These are phyloP conservation scores for Candida ovalis DNA, from an alignment of 805 yeast species.

Conservation along the genomic window DNA sequence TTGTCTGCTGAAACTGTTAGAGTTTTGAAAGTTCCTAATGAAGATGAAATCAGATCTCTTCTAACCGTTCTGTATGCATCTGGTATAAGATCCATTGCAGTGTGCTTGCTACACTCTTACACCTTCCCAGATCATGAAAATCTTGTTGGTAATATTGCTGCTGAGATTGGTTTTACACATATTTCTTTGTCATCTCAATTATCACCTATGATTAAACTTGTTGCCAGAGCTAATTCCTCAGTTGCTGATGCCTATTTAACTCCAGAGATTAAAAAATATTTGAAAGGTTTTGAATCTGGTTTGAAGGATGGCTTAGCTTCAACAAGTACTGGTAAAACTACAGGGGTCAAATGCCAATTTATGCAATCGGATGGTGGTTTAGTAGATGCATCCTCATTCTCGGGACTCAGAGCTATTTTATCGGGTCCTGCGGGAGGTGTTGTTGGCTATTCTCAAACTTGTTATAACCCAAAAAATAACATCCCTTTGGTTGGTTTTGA, in stretches of 20 bases:
- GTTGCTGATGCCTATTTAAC: conserved; percentile 81
- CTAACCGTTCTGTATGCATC: conserved; percentile 44
- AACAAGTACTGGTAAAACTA: conserved; percentile 25
- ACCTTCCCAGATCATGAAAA: conserved; percentile 69
- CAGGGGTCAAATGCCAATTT: conserved; percentile 62
- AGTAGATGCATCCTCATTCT: conserved; percentile 75
- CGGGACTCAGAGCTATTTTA: conserved; percentile 83
- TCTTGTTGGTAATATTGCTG: conserved; percentile 55
- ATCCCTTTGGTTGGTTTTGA: conserved; percentile 78
- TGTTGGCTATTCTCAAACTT: conserved; percentile 86
- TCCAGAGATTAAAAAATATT: conserved; percentile 68
- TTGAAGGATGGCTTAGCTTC: conserved; percentile 47
- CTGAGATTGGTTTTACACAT: conserved; percentile 61
- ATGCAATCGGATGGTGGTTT: conserved; percentile 98
- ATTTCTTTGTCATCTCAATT: conserved; percentile 65
- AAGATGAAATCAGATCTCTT: conserved; percentile 35
- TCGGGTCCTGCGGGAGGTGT: conserved; percentile 99
- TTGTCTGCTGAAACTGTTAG: conserved; percentile 66
- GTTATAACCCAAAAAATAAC: conserved; percentile 51
- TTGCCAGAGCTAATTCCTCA: conserved; percentile 73
- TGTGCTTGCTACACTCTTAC: conserved; percentile 70
- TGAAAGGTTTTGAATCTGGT: conserved; percentile 59
- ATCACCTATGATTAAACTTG: conserved; percentile 75
- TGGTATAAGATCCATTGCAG: conserved; percentile 68
- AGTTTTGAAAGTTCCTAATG: conserved; percentile 50